Base-by-base conservation (phyloP, 768 basidiomycete species). In the Tricholoma furcatifolium region DNA sequence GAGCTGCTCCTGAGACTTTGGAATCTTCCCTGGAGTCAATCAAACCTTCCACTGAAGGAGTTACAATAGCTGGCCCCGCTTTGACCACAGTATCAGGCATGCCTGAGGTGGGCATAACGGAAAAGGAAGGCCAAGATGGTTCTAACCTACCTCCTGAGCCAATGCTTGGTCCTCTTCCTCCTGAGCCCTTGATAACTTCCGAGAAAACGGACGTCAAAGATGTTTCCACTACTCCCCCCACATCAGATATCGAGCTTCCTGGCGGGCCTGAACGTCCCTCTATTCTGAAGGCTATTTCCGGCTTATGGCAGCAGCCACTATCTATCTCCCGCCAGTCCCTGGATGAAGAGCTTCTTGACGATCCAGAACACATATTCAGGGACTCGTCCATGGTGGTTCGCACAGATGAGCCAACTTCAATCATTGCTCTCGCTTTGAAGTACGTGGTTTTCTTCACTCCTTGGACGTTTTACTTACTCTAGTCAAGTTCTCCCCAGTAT, bases 321-420 rank as follows among this genome's bases (percentile, higher is more conserved):
- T 58, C 73, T 24, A 66, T 70, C 15, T 73, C 68, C 54, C 80
- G 91, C 9, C 71, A 79, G 64, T 83, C 75, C 31, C 71, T 81
- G 57, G 83, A 87, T 62, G 86, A 88, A 10, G 87, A 91, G 61
- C 80, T 82, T 4, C 79, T 86, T 67, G 78, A 79, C 55, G 88
- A 92, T 64, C 86, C 86, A 1, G 95, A 98, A 62, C 93, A 98
- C 64, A 87, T 98, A 43, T 98, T 97, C 72, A 80, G 91, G 34
- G 95, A 96, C 63, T 93, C 92, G 14, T 86, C 88, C 2, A 95
- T 98, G 83, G 86, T 98, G 46, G 88, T 99, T 17, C 82, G 96
- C 17, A 93, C 93, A 17, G 94, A 98, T 66, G 97, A 99, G 64
- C 97, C 96, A 2, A 97, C 95, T 0, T 98, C 96, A 15, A 97